phyloP scores from a whole-genome alignment of 257 asterid species.

The Linderniella brevidens region DNA sequence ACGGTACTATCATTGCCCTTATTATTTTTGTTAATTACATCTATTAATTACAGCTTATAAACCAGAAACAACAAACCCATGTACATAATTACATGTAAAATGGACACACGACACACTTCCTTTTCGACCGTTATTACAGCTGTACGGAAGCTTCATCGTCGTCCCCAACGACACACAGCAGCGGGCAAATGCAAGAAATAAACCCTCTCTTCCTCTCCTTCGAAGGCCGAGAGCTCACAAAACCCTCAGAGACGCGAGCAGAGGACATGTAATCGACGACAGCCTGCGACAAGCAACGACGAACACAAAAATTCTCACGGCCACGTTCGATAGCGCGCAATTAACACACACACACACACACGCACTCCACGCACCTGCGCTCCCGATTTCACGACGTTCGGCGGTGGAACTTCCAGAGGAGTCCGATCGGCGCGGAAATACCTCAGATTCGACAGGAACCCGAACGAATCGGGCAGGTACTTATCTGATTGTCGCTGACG shows the following conservation, averaged over 20 bases:
- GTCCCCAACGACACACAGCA: slow-evolving; percentile 25
- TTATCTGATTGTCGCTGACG: slow-evolving; percentile 54
- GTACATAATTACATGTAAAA: too few relatives aligned
- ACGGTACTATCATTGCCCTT: too few relatives aligned
- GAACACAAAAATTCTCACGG: slow-evolving; percentile 7
- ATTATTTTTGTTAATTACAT: too few relatives aligned
- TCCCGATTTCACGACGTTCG: slow-evolving; percentile 29
- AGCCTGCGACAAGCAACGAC: slow-evolving; percentile 19
- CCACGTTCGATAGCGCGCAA: not conserved
- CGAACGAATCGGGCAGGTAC: slow-evolving; percentile 58
- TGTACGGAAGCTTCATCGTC: not conserved
- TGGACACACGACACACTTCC: too few relatives aligned
- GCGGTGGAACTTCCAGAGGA: slow-evolving; percentile 68
- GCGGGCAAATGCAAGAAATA: slow-evolving; percentile 24
- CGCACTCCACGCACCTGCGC: slow-evolving; percentile 64
- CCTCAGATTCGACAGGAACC: slow-evolving; percentile 32
- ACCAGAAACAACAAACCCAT: too few relatives aligned
- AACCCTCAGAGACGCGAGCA: slow-evolving; percentile 29
- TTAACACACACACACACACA: too few relatives aligned
- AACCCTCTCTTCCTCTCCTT: slow-evolving; percentile 31
- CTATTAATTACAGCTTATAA: too few relatives aligned
- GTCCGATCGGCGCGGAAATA: slow-evolving; percentile 43
- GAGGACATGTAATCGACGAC: slow-evolving; percentile 61
- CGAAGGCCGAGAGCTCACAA: slow-evolving; percentile 12
- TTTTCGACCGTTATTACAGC: too few relatives aligned